A percentile compares a stretch with the other conserved stretches of the same genome.
These are phyloP conservation scores for Chlorella sp. DNA, from an alignment of 139 green algal species.

Conservation along the genomic window DNA sequence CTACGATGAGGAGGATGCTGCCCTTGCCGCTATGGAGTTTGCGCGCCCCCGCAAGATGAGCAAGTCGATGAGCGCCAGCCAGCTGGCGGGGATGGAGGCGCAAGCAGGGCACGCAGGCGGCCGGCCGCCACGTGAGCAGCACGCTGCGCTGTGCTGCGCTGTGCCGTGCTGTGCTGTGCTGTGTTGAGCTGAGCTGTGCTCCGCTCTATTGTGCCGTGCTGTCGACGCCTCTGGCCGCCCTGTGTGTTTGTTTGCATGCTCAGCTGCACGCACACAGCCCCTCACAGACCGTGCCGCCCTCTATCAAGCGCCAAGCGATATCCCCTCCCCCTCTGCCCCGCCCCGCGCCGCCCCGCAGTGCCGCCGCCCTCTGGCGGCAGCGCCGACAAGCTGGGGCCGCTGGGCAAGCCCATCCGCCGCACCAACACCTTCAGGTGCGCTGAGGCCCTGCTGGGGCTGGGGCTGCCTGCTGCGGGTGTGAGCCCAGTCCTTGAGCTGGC, in stretches of 20 bases:
- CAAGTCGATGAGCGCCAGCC: constrained; percentile 34
- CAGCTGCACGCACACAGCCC: too few relatives aligned
- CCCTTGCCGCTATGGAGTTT: constrained; percentile 40
- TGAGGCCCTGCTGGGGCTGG: neutral
- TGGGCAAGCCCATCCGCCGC: constrained; percentile 47
- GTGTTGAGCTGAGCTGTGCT: too few relatives aligned
- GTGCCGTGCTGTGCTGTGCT: neutral
- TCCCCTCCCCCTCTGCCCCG: neutral
- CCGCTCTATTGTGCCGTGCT: too few relatives aligned
- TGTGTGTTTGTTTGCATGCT: neutral
- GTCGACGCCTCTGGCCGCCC: too few relatives aligned
- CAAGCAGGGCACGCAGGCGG: neutral
- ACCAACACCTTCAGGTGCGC: constrained; percentile 49
- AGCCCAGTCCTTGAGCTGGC: too few relatives aligned
- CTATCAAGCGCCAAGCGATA: too few relatives aligned
- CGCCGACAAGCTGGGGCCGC: constrained; percentile 20
- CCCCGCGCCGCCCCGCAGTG: too few relatives aligned
- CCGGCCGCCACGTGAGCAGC: constrained; percentile 1
- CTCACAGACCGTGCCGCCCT: too few relatives aligned
- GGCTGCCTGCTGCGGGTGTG: neutral
- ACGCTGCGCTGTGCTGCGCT: neutral
- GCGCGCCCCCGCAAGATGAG: constrained; percentile 41
- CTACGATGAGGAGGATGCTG: constrained; percentile 42
- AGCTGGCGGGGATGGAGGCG: constrained; percentile 26
- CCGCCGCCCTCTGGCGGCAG: constrained; percentile 3